phyloP scores from a whole-genome alignment of 2,329 filamentous ascomycete genomes.

The Verticillium nonalfalfae region DNA sequence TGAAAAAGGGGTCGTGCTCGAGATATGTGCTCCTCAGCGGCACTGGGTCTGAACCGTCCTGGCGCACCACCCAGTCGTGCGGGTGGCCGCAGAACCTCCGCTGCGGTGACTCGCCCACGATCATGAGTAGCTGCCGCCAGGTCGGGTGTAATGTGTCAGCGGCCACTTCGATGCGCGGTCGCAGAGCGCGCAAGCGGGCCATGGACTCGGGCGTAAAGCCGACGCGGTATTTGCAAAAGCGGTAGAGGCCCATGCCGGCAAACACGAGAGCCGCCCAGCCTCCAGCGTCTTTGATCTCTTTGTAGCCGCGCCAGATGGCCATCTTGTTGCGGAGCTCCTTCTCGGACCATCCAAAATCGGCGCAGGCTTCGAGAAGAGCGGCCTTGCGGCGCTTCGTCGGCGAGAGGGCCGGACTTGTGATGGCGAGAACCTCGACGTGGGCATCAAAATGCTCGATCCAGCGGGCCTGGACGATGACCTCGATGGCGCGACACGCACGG shows the following conservation, averaged over 20 bases:
- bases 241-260: constrained; percentile 50
- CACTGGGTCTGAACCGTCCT: constrained; percentile 30
- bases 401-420: constrained; percentile 30
- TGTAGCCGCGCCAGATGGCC: constrained; percentile 49
- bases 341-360: constrained; percentile 47
- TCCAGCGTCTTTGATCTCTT: constrained; percentile 49
- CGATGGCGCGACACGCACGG: constrained; percentile 47
- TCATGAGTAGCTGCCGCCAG: constrained; percentile 42
- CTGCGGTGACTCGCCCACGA: constrained; percentile 34
- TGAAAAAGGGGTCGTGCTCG: constrained; percentile 37
- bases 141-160: constrained; percentile 46
- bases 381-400: constrained; percentile 42
- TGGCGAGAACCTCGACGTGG: constrained; percentile 33
- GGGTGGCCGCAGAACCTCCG: constrained; percentile 38
- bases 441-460: constrained; percentile 51
- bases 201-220: constrained; percentile 45
- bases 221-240: constrained; percentile 54
- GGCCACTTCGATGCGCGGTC: constrained; percentile 42
- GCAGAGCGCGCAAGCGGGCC: constrained; percentile 34
- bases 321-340: constrained; percentile 48
- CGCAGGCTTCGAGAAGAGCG: constrained; percentile 45
- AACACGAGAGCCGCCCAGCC: constrained; percentile 52
- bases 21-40: constrained; percentile 38
- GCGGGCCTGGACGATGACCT: constrained; percentile 51
- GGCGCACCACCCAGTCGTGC: constrained; percentile 44